A percentile compares a stretch with the other conserved stretches of the same genome.
phyloP scores from a whole-genome alignment of 2,329 filamentous ascomycete species.

The Massarina eburnea region DNA sequence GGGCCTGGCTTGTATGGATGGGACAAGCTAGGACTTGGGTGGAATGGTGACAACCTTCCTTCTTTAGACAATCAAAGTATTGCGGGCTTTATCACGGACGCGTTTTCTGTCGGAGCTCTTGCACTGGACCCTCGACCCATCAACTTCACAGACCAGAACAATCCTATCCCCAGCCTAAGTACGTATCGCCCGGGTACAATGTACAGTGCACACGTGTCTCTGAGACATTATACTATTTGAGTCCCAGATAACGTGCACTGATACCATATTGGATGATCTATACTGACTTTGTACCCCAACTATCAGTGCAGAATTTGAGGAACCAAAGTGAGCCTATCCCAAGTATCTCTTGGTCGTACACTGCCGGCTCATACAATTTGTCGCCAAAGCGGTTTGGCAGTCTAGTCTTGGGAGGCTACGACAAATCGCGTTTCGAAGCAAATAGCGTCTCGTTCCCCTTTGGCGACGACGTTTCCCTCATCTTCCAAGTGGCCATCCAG shows the following conservation, averaged over 20 bases:
- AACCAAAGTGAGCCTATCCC: constrained; percentile 36
- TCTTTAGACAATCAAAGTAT: constrained; percentile 39
- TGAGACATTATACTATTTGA: too few relatives aligned
- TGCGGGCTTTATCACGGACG: constrained; percentile 35
- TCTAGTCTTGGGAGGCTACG: constrained; percentile 45
- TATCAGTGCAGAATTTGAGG: constrained; percentile 24
- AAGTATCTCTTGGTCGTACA: constrained; percentile 44
- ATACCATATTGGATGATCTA: too few relatives aligned
- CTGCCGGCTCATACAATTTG: constrained; percentile 41
- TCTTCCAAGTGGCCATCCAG: constrained; percentile 30
- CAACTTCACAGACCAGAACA: constrained; percentile 44
- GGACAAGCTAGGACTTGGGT: constrained; percentile 37
- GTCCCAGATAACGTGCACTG: too few relatives aligned
- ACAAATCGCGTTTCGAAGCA: constrained; percentile 32
- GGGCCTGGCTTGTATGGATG: constrained; percentile 39
- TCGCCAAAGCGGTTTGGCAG: constrained; percentile 31
- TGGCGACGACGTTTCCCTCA: constrained; percentile 26
- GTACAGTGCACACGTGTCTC: too few relatives aligned
- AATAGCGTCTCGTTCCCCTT: constrained; percentile 30
- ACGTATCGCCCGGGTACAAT: too few relatives aligned
- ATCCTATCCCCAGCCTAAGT: constrained; percentile 33
- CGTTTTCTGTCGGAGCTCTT: constrained; percentile 44
- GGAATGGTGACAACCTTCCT: constrained; percentile 22
- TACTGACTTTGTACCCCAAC: too few relatives aligned
- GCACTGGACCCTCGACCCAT: constrained; percentile 39